Evolutionary conservation across 306 rosid species (phyloP).

Genomic region (Cicer yamashitae): DNA sequence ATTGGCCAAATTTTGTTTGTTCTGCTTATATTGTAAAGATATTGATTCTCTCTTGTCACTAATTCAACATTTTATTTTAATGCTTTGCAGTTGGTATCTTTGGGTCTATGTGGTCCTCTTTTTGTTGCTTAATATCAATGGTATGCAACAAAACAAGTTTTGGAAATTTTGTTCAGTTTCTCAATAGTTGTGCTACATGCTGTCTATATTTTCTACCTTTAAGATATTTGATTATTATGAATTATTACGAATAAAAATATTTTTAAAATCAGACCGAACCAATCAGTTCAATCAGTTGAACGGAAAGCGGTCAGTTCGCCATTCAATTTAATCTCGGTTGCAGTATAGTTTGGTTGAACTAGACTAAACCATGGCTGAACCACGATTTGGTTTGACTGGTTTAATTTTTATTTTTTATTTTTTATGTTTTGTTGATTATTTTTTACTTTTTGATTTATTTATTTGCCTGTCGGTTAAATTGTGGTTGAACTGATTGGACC

Average conservation of each 20-base stretch:
- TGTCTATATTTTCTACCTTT: conserved; percentile 2
- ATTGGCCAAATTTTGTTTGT: background rate
- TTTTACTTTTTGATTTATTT: too few species aligned
- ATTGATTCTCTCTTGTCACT: conserved; percentile 24
- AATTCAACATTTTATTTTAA: conserved; percentile 30
- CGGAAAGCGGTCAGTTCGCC: background rate
- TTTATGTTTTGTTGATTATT: too few species aligned
- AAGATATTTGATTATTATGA: background rate
- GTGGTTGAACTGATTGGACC: too few species aligned
- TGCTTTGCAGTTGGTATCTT: conserved; percentile 83
- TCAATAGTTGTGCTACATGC: background rate
- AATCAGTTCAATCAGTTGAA: background rate
- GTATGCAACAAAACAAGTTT: conserved; percentile 48
- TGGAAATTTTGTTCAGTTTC: background rate
- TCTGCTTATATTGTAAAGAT: background rate
- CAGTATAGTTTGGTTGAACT: background rate
- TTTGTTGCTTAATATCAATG: conserved; percentile 75
- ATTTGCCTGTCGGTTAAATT: too few species aligned
- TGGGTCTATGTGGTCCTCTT: conserved; percentile 88
- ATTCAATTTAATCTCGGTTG: background rate
- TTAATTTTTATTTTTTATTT: too few species aligned
- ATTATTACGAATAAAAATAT: background rate
- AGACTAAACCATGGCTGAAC: too few species aligned
- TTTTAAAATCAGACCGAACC: background rate
- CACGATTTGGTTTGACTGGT: too few species aligned